Percentiles rank a stretch among this genome's conserved stretches.
Conservation (phyloP, 106 monocot species). For the Agapanthus africanus region DNA sequence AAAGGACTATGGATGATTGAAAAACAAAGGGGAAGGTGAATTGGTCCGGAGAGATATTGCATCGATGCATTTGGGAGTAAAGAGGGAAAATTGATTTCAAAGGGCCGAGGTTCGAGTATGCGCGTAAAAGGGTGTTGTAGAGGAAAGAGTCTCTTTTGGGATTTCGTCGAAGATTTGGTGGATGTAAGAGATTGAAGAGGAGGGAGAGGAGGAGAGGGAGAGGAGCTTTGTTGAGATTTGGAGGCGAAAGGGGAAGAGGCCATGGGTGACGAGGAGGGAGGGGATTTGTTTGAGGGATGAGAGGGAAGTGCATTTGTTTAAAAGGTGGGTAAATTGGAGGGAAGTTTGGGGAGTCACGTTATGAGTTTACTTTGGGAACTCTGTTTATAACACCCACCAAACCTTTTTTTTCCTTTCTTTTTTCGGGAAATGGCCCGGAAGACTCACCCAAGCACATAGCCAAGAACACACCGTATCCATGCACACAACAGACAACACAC, state of each 20-base stretch:
- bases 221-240: slow-evolving; percentile 37
- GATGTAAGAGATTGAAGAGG: slow-evolving; percentile 33
- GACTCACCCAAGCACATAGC: no score
- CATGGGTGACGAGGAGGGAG: slow-evolving; percentile 13
- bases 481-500: no score
- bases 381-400: no score
- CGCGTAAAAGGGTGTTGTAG: slow-evolving; percentile 53
- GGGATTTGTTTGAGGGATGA: slow-evolving; percentile 23
- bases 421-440: no score
- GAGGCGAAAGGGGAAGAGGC: slow-evolving; percentile 19
- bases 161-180: slow-evolving; percentile 36
- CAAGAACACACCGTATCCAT: no score
- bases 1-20: slow-evolving; percentile 31
- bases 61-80: slow-evolving; percentile 37
- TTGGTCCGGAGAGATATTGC: slow-evolving; percentile 28
- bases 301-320: slow-evolving; percentile 18
- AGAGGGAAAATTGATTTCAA: slow-evolving; percentile 20
- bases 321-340: slow-evolving; percentile 6
- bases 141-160: slow-evolving; percentile 34
- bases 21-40: slow-evolving; percentile 56
- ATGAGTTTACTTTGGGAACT: background rate
- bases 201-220: slow-evolving; percentile 17
- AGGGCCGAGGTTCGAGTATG: slow-evolving; percentile 34
- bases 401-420: no score
- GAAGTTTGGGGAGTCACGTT: background rate